Evolutionary conservation across 2,329 filamentous ascomycete species (phyloP).

Genomic region (Scorias spongiosa): DNA sequence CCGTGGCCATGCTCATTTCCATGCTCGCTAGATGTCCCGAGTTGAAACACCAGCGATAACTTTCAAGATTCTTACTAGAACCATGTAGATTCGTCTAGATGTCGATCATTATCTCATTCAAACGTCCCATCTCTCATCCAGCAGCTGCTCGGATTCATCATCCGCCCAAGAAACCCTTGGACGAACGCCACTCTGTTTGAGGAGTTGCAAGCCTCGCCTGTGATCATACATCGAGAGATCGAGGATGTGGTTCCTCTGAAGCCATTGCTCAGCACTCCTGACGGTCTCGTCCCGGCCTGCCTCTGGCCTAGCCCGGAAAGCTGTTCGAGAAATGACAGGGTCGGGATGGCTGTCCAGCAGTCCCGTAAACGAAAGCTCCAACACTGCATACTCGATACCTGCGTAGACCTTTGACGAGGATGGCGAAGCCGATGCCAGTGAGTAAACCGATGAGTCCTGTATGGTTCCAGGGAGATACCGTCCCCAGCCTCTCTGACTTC

Average conservation of each 20-base stretch:
- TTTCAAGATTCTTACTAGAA: no score
- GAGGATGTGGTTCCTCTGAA: slow-evolving; percentile 22
- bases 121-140: not conserved
- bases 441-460: slow-evolving; percentile 30
- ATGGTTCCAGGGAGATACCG: slow-evolving; percentile 8
- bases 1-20: no score
- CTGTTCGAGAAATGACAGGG: slow-evolving; percentile 10
- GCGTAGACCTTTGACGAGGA: slow-evolving; percentile 31
- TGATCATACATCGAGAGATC: slow-evolving; percentile 34
- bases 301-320: slow-evolving; percentile 1
- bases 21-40: no score
- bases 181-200: slow-evolving; percentile 23
- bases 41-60: no score
- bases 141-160: slow-evolving; percentile 7
- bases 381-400: slow-evolving; percentile 30
- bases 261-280: slow-evolving; percentile 12
- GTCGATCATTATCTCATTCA: not conserved
- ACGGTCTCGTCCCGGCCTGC: not conserved
- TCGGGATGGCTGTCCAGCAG: slow-evolving; percentile 30
- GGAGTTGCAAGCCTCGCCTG: slow-evolving; percentile 23
- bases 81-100: no score
- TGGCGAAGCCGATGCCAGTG: slow-evolving; percentile 30
- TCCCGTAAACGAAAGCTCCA: slow-evolving; percentile 29
- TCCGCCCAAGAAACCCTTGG: slow-evolving; percentile 6
- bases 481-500: slow-evolving; percentile 11